phyloP scores from a whole-genome alignment of 2,329 filamentous ascomycete genomes.

The Leptographium wingfieldii region DNA sequence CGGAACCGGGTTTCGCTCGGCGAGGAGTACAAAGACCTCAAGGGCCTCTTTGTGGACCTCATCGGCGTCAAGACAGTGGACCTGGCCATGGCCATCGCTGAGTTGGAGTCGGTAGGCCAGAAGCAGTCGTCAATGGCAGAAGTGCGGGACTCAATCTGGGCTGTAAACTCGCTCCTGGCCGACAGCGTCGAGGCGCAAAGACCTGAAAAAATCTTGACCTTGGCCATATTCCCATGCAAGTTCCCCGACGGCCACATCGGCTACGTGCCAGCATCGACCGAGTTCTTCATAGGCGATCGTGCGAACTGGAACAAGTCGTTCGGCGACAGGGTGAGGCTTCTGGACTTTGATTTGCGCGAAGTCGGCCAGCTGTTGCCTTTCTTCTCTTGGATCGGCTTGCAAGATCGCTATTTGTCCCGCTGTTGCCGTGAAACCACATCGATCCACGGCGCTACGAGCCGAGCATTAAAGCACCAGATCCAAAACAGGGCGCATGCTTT shows the following conservation, averaged over 20 bases:
- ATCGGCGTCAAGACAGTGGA: constrained; percentile 19
- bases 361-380: background rate
- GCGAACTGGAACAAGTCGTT: background rate
- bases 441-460: background rate
- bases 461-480: background rate
- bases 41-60: constrained; percentile 10
- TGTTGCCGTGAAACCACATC: background rate
- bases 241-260: background rate
- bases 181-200: background rate
- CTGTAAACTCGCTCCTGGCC: background rate
- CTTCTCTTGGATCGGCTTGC: background rate
- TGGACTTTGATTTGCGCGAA: background rate
- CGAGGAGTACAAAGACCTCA: constrained; percentile 6
- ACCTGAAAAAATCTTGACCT: background rate
- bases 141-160: background rate
- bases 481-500: background rate
- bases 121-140: background rate
- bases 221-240: background rate
- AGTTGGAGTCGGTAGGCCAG: constrained; percentile 11
- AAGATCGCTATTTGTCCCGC: background rate
- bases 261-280: background rate
- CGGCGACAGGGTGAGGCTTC: background rate
- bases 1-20: constrained; percentile 5
- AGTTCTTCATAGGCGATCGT: background rate
- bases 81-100: constrained; percentile 19